These are phyloP conservation scores for Apiospora hydei DNA, from an alignment of 2,329 filamentous ascomycete species.

Conservation along the genomic window DNA sequence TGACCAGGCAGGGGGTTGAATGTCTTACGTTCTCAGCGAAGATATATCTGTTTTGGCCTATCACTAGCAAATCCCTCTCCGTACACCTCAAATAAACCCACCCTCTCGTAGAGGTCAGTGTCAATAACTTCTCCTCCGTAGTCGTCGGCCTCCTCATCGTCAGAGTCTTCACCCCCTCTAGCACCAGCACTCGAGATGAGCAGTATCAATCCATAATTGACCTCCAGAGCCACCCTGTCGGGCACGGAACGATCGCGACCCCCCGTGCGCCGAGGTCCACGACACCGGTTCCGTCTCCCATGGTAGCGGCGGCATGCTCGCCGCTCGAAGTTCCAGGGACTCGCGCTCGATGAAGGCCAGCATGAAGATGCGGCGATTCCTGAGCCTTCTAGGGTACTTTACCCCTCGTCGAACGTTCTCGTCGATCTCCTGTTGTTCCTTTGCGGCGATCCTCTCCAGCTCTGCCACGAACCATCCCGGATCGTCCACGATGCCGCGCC, in stretches of 20 bases:
- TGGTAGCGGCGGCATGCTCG: neutral
- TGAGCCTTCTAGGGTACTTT: neutral
- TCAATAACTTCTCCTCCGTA: neutral
- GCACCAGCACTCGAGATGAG: neutral
- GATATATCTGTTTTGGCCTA: neutral
- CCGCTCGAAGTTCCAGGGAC: neutral
- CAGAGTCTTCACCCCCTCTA: neutral
- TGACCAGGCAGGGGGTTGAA: too few relatives aligned
- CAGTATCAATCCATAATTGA: neutral
- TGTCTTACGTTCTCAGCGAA: neutral
- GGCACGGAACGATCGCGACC: neutral
- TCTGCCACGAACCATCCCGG: neutral
- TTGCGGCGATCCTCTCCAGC: neutral
- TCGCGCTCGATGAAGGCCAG: neutral
- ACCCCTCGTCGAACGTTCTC: neutral
- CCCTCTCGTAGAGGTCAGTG: neutral
- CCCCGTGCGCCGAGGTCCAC: too few relatives aligned
- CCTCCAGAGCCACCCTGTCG: neutral
- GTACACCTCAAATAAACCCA: conserved; percentile 3
- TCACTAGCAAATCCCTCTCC: neutral
- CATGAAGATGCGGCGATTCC: neutral
- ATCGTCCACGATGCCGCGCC: neutral
- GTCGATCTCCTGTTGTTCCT: neutral
- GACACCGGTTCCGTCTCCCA: neutral
- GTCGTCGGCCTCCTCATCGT: neutral